Conservation (phyloP, 2,329 filamentous ascomycete species). For the Purpureocillium lavendulum region DNA sequence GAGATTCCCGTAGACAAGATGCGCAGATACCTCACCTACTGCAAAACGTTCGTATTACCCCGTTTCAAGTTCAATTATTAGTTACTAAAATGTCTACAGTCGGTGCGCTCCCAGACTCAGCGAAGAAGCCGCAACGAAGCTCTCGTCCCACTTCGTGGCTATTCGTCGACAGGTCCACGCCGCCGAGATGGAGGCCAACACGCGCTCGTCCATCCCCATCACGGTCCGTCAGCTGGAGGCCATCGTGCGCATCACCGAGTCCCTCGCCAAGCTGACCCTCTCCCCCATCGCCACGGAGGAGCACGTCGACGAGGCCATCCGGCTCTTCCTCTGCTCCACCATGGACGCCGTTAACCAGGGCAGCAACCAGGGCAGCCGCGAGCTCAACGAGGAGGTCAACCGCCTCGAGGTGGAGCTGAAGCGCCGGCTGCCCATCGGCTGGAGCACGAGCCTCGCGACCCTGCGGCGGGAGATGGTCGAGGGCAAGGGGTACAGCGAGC, state of each 20-base stretch:
- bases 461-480: slow-evolving; percentile 87
- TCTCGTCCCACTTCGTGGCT: slow-evolving; percentile 93
- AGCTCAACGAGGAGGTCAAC: slow-evolving; percentile 81
- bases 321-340: slow-evolving; percentile 89
- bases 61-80: no score
- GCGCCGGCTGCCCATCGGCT: slow-evolving; percentile 83
- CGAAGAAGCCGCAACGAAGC: slow-evolving; percentile 84
- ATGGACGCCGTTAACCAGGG: slow-evolving; percentile 97
- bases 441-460: slow-evolving; percentile 85
- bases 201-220: slow-evolving; percentile 89
- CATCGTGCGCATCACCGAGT: slow-evolving; percentile 94
- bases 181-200: slow-evolving; percentile 81
- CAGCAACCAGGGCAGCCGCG: slow-evolving; percentile 71
- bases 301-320: slow-evolving; percentile 95
- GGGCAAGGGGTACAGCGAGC: slow-evolving; percentile 81
- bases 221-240: slow-evolving; percentile 95
- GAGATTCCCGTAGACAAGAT: slow-evolving; percentile 95
- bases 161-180: slow-evolving; percentile 92
- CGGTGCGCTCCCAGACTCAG: slow-evolving; percentile 89
- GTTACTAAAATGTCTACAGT: slow-evolving; percentile 36
- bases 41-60: slow-evolving; percentile 64
- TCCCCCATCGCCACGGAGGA: slow-evolving; percentile 79
- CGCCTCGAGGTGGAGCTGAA: slow-evolving; percentile 86
- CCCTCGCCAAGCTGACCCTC: slow-evolving; percentile 83
- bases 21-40: slow-evolving; percentile 95